phyloP scores from a whole-genome alignment of 1,139 yeast genomes.

The Geotrichum carabidarum region DNA sequence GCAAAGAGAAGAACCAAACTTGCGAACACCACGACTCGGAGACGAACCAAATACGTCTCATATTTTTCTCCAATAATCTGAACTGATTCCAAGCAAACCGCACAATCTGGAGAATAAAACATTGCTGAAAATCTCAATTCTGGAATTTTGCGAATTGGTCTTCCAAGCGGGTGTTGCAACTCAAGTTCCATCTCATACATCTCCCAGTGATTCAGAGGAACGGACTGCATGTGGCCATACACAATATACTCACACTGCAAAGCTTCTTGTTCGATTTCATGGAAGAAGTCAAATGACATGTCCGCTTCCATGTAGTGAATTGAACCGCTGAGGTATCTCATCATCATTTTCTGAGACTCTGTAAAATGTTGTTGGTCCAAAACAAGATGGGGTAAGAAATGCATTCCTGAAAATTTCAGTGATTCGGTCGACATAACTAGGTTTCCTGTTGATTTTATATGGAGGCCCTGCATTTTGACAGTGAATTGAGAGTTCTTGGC shows the following conservation, averaged over 20 bases:
- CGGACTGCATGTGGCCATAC: slow-evolving; percentile 62
- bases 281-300: slow-evolving; percentile 21
- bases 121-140: slow-evolving; percentile 51
- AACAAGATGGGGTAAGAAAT: slow-evolving; percentile 51
- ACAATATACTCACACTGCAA: slow-evolving; percentile 66
- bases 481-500: slow-evolving; percentile 23
- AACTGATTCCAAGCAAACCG: slow-evolving; percentile 46
- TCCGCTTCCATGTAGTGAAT: slow-evolving; percentile 26
- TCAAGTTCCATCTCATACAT: slow-evolving; percentile 65
- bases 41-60: slow-evolving; percentile 47
- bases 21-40: slow-evolving; percentile 36
- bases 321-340: slow-evolving; percentile 43
- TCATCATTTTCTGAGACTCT: slow-evolving; percentile 39
- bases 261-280: slow-evolving; percentile 9
- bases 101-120: slow-evolving; percentile 87
- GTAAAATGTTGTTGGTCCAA: slow-evolving; percentile 42
- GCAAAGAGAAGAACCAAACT: slow-evolving; percentile 43
- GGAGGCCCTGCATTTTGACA: slow-evolving; percentile 57
- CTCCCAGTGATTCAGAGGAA: slow-evolving; percentile 50
- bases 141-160: slow-evolving; percentile 64
- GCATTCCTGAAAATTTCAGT: slow-evolving; percentile 65
- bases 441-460: slow-evolving; percentile 66
- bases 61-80: slow-evolving; percentile 53
- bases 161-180: slow-evolving; percentile 62
- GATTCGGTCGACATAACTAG: slow-evolving; percentile 61